phyloP scores from a whole-genome alignment of 2,329 filamentous ascomycete genomes.

The Trichoderma guizhouense region DNA sequence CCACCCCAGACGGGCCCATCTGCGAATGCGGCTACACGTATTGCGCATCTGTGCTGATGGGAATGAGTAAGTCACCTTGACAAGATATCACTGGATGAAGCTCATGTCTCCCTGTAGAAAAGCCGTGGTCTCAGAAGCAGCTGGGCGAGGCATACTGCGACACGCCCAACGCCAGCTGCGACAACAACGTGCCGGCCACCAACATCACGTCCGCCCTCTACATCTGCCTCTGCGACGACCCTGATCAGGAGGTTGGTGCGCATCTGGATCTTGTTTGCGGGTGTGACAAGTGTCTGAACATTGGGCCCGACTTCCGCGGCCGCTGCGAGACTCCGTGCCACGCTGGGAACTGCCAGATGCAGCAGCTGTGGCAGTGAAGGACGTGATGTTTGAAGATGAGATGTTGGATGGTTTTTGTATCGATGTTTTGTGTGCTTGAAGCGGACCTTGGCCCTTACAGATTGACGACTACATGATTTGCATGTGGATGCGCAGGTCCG shows the following conservation, averaged over 20 bases:
- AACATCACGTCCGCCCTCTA: slow-evolving; percentile 34
- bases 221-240: slow-evolving; percentile 38
- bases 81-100: not conserved
- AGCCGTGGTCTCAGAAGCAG: slow-evolving; percentile 34
- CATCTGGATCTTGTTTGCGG: slow-evolving; percentile 38
- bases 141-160: slow-evolving; percentile 36
- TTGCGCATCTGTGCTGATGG: slow-evolving; percentile 38
- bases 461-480: not conserved
- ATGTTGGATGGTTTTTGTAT: not conserved
- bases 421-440: not conserved
- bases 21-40: slow-evolving; percentile 44
- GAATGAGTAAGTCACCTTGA: slow-evolving; percentile 31
- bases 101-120: slow-evolving; percentile 24
- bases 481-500: not conserved
- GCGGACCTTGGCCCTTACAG: not conserved
- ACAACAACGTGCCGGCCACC: slow-evolving; percentile 29
- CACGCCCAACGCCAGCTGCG: slow-evolving; percentile 36
- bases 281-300: slow-evolving; percentile 39
- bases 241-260: slow-evolving; percentile 33
- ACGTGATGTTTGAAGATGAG: not conserved
- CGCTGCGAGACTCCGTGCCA: slow-evolving; percentile 38
- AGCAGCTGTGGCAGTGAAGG: not conserved
- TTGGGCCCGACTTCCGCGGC: slow-evolving; percentile 39
- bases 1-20: slow-evolving; percentile 29
- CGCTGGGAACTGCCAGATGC: slow-evolving; percentile 22